A percentile compares a stretch with the other conserved stretches of the same genome.
Conservation (phyloP, 176 grass and related monocot species). For the Zizania latifolia region DNA sequence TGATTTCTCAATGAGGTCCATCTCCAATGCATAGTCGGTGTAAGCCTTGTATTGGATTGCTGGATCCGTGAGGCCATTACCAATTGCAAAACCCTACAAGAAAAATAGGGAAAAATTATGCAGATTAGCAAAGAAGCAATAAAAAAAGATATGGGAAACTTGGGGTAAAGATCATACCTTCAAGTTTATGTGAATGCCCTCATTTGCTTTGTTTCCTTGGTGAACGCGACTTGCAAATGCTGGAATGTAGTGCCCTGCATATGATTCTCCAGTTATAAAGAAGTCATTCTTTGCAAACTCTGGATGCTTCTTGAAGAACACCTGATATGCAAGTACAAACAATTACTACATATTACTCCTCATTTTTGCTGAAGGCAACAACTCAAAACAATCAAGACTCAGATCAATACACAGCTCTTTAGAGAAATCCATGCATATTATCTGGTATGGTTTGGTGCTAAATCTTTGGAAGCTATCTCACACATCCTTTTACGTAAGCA, state of each 20-base stretch:
- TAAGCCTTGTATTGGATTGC: constrained; percentile 98
- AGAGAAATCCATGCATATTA: not conserved
- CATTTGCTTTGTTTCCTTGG: constrained; percentile 81
- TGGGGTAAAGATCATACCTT: constrained; percentile 45
- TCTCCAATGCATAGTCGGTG: constrained; percentile 89
- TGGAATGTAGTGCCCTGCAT: constrained; percentile 97
- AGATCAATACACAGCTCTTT: not conserved
- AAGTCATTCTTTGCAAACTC: constrained; percentile 75
- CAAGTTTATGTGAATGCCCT: constrained; percentile 88
- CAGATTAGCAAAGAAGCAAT: not conserved
- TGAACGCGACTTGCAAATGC: constrained; percentile 79
- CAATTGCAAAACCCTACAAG: constrained; percentile 82
- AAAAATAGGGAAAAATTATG: not conserved
- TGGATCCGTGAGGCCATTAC: constrained; percentile 91
- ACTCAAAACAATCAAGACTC: not conserved
- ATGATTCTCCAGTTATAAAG: constrained; percentile 92
- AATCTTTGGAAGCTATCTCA: not conserved
- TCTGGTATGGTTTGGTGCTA: not conserved
- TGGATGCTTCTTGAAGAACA: constrained; percentile 81
- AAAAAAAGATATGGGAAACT: not conserved
- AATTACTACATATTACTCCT: not conserved
- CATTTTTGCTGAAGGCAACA: not conserved
- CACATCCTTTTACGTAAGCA: not conserved
- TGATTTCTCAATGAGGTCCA: constrained; percentile 64
- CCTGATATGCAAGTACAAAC: constrained; percentile 35